Conservation (phyloP, 2,329 filamentous ascomycete genomes). For the Fusarium setosum region DNA sequence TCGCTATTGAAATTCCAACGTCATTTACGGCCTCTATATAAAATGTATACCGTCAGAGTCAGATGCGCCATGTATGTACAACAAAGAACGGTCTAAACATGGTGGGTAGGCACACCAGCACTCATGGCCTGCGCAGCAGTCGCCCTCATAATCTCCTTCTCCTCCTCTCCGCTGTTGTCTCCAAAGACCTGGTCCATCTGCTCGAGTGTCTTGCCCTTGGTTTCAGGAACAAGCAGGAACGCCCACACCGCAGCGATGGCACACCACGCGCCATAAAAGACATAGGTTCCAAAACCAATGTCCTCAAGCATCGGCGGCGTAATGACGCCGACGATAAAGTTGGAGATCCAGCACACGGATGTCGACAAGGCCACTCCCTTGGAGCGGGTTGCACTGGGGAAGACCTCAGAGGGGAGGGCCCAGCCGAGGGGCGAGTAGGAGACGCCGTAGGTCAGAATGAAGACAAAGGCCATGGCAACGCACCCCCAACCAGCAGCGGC, state of each 20-base stretch:
- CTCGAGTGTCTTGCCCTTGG: slow-evolving; percentile 77
- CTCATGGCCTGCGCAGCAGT: neutral
- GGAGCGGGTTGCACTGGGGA: slow-evolving; percentile 50
- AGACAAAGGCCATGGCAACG: slow-evolving; percentile 67
- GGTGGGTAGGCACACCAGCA: neutral
- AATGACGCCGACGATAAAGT: neutral
- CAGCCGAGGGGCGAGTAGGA: slow-evolving; percentile 54
- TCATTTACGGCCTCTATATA: neutral
- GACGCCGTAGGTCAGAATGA: slow-evolving; percentile 53
- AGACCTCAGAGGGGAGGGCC: slow-evolving; percentile 57
- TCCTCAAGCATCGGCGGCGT: neutral
- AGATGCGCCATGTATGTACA: neutral
- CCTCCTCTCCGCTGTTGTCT: slow-evolving; percentile 20
- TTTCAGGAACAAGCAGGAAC: slow-evolving; percentile 71
- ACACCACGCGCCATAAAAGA: slow-evolving; percentile 70
- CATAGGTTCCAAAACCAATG: slow-evolving; percentile 50
- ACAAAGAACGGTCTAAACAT: neutral
- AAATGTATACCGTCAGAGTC: neutral
- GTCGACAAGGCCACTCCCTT: slow-evolving; percentile 55
- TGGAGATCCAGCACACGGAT: neutral
- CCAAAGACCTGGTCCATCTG: slow-evolving; percentile 79
- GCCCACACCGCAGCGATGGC: slow-evolving; percentile 67
- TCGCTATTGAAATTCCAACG: neutral
- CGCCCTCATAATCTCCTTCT: slow-evolving; percentile 14
- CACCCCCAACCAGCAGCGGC: slow-evolving; percentile 67